Evolutionary conservation across 768 basidiomycete species (phyloP), one percentile per base, ranked within the genome.

Genomic region (Lactifluus echinatus): DNA sequence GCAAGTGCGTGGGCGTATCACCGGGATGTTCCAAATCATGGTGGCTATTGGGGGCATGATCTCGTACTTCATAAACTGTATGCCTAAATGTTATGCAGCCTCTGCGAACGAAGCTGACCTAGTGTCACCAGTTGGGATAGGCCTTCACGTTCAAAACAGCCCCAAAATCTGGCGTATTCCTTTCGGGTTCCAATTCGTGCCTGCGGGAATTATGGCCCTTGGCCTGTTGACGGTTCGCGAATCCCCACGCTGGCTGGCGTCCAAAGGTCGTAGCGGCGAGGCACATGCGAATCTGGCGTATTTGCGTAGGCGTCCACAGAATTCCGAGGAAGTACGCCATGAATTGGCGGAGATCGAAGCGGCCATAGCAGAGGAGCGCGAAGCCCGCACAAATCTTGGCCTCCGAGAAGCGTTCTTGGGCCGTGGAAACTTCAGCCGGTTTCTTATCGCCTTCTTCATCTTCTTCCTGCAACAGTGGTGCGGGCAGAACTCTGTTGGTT

Each of bases 11-110:
- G 91, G 90, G 6, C 78, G 87, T 48, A 89, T 93, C 62, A 91
- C 88, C 0, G 89, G 90, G 43, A 66, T 88, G 31, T 92, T 92
- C 77, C 91, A 93, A 68, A 82, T 93, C 69, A 85, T 89, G 80
- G 89, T 89, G 21, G 87, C 89, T 23, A 74, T 81, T 49, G 91
- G 90, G 51, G 89, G 89, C 59, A 90, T 91, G 83, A 74, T 93
- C 56, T 87, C 85, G 0, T 90, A 89, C 69, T 89, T 87, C 68
- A 76, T 89, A 63, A 88, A 90, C 65, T 79, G 86, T 88, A 56
- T 50, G 85, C 73, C 15, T 10, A 59, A 14, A 31, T 43, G 33
- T 61, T 7, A 47, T 44, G 11, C 21, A 7, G 1, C 33, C 10
- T 17, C 53, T 46, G 26, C n/a, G 24, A 31, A n/a, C 2, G 8